Conservation (phyloP, 2,329 filamentous ascomycete species). For the Eutypa lata region DNA sequence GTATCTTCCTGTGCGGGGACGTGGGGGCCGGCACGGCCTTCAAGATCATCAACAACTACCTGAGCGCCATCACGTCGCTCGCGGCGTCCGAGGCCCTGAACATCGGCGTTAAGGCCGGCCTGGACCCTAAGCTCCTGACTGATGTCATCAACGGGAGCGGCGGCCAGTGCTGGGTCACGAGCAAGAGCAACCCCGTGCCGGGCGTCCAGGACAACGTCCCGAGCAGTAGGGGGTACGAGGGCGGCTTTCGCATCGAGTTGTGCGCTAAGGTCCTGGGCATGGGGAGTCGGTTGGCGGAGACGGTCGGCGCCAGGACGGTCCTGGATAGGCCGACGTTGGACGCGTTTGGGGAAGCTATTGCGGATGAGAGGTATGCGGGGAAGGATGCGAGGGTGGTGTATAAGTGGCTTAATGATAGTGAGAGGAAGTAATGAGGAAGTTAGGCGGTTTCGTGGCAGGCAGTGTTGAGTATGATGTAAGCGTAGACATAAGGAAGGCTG, state of each 20-base stretch:
- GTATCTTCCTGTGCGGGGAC: conserved; percentile 61
- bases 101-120: conserved; percentile 34
- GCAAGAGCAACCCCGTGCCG: conserved; percentile 29
- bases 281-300: conserved; percentile 23
- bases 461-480: too few species aligned
- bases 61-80: conserved; percentile 66
- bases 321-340: conserved; percentile 22
- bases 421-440: conserved; percentile 2
- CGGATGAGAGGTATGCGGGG: conserved; percentile 24
- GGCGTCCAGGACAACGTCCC: conserved; percentile 27
- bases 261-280: conserved; percentile 28
- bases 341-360: conserved; percentile 26
- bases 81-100: conserved; percentile 36
- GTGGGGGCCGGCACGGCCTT: conserved; percentile 63
- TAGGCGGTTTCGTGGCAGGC: too few species aligned
- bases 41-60: conserved; percentile 73
- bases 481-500: too few species aligned
- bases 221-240: conserved; percentile 26
- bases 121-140: conserved; percentile 47
- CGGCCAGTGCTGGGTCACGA: conserved; percentile 40
- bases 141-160: conserved; percentile 69
- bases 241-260: conserved; percentile 30
- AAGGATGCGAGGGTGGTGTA: conserved; percentile 31
- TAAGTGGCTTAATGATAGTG: conserved; percentile 27
- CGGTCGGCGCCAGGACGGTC: conserved; percentile 26